These are phyloP conservation scores for Phragmites australis DNA, from an alignment of 176 grass and related monocot genomes.

Conservation along the genomic window DNA sequence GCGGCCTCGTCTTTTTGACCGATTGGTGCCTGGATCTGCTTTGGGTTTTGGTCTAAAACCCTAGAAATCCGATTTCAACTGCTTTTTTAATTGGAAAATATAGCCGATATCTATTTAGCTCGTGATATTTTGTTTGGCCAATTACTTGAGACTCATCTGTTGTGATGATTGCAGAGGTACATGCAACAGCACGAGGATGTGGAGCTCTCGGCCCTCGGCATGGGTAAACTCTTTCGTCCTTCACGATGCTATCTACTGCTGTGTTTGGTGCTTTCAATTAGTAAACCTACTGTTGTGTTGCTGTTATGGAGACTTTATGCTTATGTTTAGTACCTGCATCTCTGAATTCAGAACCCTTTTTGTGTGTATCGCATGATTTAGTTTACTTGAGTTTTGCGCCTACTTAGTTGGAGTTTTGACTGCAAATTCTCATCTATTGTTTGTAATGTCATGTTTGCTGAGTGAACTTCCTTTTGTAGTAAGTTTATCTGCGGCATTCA, in stretches of 20 bases:
- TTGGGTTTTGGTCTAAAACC: conserved; percentile 16
- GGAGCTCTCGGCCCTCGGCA: conserved; percentile 93
- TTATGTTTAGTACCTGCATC: not conserved
- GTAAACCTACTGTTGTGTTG: not conserved
- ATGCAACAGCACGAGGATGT: conserved; percentile 93
- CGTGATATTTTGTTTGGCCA: not conserved
- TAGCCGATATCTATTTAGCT: too few relatives aligned
- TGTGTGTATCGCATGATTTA: not conserved
- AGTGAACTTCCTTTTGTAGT: not conserved
- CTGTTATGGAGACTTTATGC: not conserved
- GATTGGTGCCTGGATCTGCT: not conserved
- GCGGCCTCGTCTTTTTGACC: not conserved
- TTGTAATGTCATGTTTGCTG: conserved; percentile 2
- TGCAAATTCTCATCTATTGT: not conserved
- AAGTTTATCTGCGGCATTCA: not conserved
- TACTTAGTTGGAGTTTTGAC: not conserved
- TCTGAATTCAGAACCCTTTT: not conserved
- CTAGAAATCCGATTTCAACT: not conserved
- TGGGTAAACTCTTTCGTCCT: conserved; percentile 56
- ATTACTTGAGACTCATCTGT: not conserved
- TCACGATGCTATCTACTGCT: not conserved
- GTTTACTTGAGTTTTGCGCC: not conserved
- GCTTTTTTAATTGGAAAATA: not conserved
- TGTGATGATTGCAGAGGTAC: conserved; percentile 74
- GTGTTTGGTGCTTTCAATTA: not conserved